A percentile compares a stretch with the other conserved stretches of the same genome.
phyloP scores from a whole-genome alignment of 768 basidiomycete genomes.

The Russula lepida region DNA sequence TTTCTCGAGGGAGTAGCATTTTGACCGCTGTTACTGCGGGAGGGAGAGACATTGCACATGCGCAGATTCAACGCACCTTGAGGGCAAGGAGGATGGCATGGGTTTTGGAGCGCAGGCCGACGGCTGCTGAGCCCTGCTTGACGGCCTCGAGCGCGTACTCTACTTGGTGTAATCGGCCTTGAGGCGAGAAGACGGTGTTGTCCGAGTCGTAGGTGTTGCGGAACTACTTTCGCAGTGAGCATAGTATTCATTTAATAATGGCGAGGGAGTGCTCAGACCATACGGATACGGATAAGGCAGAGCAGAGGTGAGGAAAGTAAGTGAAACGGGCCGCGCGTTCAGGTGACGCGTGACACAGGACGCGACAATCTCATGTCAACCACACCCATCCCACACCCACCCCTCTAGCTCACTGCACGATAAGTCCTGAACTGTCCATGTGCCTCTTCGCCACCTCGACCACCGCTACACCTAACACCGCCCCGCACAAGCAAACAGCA shows the following conservation, averaged over 20 bases:
- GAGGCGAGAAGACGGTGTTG: slow-evolving; percentile 95
- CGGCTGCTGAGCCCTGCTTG: slow-evolving; percentile 99
- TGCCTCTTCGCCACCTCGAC: too few relatives aligned
- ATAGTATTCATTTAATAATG: not conserved
- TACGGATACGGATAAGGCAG: not conserved
- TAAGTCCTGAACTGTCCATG: too few relatives aligned
- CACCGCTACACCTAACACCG: too few relatives aligned
- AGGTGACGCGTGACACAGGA: not conserved
- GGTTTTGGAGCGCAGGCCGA: slow-evolving; percentile 90
- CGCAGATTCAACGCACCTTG: slow-evolving; percentile 50
- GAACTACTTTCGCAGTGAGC: slow-evolving; percentile 42
- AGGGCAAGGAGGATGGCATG: slow-evolving; percentile 88
- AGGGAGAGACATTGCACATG: not conserved
- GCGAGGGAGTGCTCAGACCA: not conserved
- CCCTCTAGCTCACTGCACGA: too few relatives aligned
- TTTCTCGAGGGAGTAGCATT: not conserved
- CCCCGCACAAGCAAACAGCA: too few relatives aligned
- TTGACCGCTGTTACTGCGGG: not conserved
- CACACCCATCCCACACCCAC: too few relatives aligned
- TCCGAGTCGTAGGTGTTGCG: slow-evolving; percentile 98
- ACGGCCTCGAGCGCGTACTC: slow-evolving; percentile 99
- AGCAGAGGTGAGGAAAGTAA: not conserved
- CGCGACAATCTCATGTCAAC: too few relatives aligned
- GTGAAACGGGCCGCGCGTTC: slow-evolving; percentile 10
- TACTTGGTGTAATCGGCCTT: slow-evolving; percentile 94